phyloP scores from a whole-genome alignment of 2,329 filamentous ascomycete species.

The Fusarium longipes region DNA sequence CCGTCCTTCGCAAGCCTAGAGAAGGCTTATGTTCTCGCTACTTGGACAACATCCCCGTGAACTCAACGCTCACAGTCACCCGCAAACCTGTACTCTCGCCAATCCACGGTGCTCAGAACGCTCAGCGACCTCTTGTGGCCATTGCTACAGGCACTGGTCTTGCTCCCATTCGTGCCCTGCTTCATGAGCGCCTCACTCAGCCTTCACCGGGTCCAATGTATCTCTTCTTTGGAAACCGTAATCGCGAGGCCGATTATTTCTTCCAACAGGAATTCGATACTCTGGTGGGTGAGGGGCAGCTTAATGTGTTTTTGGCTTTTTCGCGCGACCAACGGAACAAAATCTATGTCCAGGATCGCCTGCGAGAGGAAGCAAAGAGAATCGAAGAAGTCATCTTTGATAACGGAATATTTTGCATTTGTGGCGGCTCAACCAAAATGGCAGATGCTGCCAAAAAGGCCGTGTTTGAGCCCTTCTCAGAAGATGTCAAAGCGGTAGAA shows the following conservation, averaged over 20 bases:
- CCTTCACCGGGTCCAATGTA: slow-evolving; percentile 56
- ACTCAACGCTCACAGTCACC: slow-evolving; percentile 70
- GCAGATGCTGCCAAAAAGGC: slow-evolving; percentile 65
- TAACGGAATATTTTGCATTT: slow-evolving; percentile 63
- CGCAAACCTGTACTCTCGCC: slow-evolving; percentile 61
- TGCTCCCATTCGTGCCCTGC: slow-evolving; percentile 82
- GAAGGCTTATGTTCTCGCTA: slow-evolving; percentile 93
- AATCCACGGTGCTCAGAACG: slow-evolving; percentile 54
- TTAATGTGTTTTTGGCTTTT: slow-evolving; percentile 59
- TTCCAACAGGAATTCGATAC: slow-evolving; percentile 80
- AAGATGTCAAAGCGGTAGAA: slow-evolving; percentile 51
- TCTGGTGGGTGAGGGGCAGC: slow-evolving; percentile 28
- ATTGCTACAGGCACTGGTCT: slow-evolving; percentile 89
- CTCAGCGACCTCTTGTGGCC: slow-evolving; percentile 72
- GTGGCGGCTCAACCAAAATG: slow-evolving; percentile 69
- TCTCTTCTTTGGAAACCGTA: slow-evolving; percentile 89
- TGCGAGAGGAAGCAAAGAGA: slow-evolving; percentile 56
- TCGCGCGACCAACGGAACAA: slow-evolving; percentile 61
- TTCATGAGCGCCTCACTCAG: slow-evolving; percentile 73
- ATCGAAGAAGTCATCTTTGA: slow-evolving; percentile 51
- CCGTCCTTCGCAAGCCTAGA: slow-evolving; percentile 83
- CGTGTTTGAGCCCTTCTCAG: slow-evolving; percentile 61
- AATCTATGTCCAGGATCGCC: slow-evolving; percentile 67
- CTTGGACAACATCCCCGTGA: slow-evolving; percentile 71
- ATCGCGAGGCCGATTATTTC: slow-evolving; percentile 79